Base-by-base conservation (phyloP, 352 stramenopile genomes). In the Globisporangium middletonii region DNA sequence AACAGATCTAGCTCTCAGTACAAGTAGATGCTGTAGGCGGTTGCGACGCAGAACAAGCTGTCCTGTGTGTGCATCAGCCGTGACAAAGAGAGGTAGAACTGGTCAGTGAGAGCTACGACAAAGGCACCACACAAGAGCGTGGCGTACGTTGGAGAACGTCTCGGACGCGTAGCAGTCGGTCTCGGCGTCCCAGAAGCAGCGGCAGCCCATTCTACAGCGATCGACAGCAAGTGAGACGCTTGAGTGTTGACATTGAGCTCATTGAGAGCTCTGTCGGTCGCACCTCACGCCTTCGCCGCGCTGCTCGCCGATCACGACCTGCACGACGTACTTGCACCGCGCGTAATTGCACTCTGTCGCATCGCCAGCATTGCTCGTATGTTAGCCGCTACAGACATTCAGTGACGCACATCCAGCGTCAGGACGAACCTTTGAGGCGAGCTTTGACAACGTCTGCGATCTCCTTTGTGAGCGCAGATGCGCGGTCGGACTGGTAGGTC, bases 251-350 rank as follows among this genome's bases (percentile, higher is more conserved):
- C 13, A 13, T 23, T 3, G 46, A 45, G 23, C 33, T 50, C 4
- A 38, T 23, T 7, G 30, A n/a, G 11, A 5, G 15, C n/a, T 15
- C 28, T 15, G 27, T 26, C 27, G n/a, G 6, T 11, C 63, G 2
- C 35, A 89, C 78, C 80, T 71, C 27, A 96, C 86, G 43, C 88
- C 88, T 67, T 96, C 86, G 13, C 88, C 88, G 2, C 87, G 76
- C 51, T 96, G 87, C 56, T 97, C 88, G 18, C 88, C 88, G 54
- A 97, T 94, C 23, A 96, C 86, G 42, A 96, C 83, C 48, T 97
- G 87, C 16, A 97, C 88, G 30, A 96, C 75, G 64, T 96, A 97
- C 63, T 97, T 97, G 73, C 88, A 97, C 13, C 88, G 73, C 50
- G 79, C 57, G 55, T 91, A 89, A 54, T 95, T 89, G 62, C 78